These are phyloP conservation scores for Colletotrichum cereale DNA, from an alignment of 2,329 filamentous ascomycete genomes.

Conservation along the genomic window DNA sequence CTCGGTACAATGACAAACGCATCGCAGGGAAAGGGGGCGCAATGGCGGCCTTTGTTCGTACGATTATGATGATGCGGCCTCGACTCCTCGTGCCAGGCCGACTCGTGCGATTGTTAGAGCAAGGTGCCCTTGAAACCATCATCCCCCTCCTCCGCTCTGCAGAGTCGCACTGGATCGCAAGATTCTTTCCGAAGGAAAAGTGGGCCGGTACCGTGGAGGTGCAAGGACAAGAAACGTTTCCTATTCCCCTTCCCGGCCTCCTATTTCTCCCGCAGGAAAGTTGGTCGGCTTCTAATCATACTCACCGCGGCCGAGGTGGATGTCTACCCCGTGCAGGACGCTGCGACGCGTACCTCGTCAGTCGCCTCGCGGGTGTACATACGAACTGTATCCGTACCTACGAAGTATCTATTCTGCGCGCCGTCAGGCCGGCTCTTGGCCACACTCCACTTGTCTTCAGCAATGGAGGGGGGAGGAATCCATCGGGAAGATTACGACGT, in stretches of 20 bases:
- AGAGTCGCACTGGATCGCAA: slow-evolving; percentile 38
- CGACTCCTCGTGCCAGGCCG: slow-evolving; percentile 16
- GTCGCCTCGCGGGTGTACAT: slow-evolving; percentile 3
- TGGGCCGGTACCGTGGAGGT: slow-evolving; percentile 23
- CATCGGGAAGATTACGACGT: slow-evolving; percentile 20
- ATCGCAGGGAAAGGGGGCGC: slow-evolving; percentile 1
- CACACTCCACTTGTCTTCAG: slow-evolving; percentile 31
- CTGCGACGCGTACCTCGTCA: slow-evolving; percentile 11
- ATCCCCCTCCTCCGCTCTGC: slow-evolving; percentile 21
- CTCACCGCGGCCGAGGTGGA: slow-evolving; percentile 1
- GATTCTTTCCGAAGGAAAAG: slow-evolving; percentile 38
- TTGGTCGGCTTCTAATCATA: slow-evolving; percentile 13
- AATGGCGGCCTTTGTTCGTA: slow-evolving; percentile 21
- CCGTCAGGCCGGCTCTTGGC: slow-evolving; percentile 13
- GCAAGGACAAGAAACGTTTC: slow-evolving; percentile 35
- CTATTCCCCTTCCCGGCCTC: neutral
- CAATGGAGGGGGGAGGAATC: slow-evolving; percentile 8
- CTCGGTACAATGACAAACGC: slow-evolving; percentile 20
- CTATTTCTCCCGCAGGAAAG: neutral
- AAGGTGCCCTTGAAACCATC: slow-evolving; percentile 35
- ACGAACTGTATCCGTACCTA: slow-evolving; percentile 1
- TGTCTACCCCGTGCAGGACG: neutral
- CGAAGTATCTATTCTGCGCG: neutral
- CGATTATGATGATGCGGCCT: slow-evolving; percentile 30
- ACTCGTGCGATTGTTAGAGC: slow-evolving; percentile 37